These are phyloP conservation scores for Termitomyces sp. DNA, from an alignment of 768 basidiomycete species.

Conservation along the genomic window DNA sequence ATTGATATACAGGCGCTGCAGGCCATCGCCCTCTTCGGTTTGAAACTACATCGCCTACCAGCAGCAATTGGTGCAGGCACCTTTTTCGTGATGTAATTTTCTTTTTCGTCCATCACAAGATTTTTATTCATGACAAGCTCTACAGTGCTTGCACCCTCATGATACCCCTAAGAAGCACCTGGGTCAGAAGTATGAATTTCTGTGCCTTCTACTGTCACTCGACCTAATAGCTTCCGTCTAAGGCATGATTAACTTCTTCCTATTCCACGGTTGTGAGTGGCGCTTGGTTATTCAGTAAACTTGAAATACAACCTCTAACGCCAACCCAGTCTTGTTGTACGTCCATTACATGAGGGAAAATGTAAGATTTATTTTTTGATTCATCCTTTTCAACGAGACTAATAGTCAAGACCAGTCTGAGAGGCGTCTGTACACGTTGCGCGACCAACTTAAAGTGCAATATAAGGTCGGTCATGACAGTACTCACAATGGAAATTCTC, in stretches of 20 bases:
- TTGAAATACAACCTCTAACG: slow-evolving; percentile 7
- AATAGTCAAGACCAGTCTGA: slow-evolving; percentile 44
- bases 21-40: slow-evolving; percentile 69
- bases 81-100: slow-evolving; percentile 50
- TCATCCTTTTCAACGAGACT: not conserved
- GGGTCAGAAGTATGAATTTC: slow-evolving; percentile 30
- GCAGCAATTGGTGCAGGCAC: slow-evolving; percentile 52
- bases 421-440: slow-evolving; percentile 61
- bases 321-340: slow-evolving; percentile 62
- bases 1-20: slow-evolving; percentile 38
- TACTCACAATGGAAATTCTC: not conserved
- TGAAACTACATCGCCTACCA: slow-evolving; percentile 64
- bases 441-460: slow-evolving; percentile 74
- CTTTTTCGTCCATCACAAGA: not conserved
- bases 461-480: slow-evolving; percentile 40
- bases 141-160: slow-evolving; percentile 33
- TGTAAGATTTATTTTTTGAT: slow-evolving; percentile 28
- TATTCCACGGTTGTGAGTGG: slow-evolving; percentile 66
- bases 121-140: not conserved
- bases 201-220: not conserved
- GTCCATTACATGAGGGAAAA: slow-evolving; percentile 66
- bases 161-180: slow-evolving; percentile 30
- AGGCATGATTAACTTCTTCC: slow-evolving; percentile 63
- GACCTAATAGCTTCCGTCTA: slow-evolving; percentile 17
- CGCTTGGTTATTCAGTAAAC: not conserved